Evolutionary conservation across 371 early-diverging fungal genomes (phyloP), one percentile per base, ranked within the genome.

Genomic region (Mortierella sp.): DNA sequence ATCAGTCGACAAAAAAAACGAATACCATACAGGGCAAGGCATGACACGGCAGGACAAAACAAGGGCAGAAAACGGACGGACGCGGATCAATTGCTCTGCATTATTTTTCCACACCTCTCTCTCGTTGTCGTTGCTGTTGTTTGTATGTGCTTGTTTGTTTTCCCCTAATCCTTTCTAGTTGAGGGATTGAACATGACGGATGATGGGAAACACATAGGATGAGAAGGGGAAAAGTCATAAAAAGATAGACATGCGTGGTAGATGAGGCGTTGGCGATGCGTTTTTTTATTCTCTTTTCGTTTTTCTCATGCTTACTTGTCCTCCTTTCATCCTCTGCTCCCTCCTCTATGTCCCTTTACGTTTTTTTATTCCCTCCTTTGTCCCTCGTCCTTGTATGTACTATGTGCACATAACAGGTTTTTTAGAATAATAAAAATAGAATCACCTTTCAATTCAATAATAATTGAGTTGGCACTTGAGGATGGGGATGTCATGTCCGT

Each of bases 361-460:
- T 58, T 34, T 61, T 58, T 16, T 58, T 58, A 34, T 58, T 58
- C 58, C 58, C 34, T 34, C 34, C 31, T 4, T 31, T 34, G 3
- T 13, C 29, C 52, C 26, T 52, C 13, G n/a, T 53, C 55, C 29
- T 13, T 53, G 13, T 8, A 26, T 11, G 6, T 22, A 19, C 47
- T 47, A 16, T 31, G 52, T 24, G 29, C 31, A 34, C 2, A 31
- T 1, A 61, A 34, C 61, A 8, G 37, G 61, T 61, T 22, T 61
- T 19, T 61, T n/a, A n/a, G n/a, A n/a, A n/a, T n/a, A 16, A 19
- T 31, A 61, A 61, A 61, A 61, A 61, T 61, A 61, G 61, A n/a
- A n/a, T n/a, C n/a, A 61, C 61, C 9, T 2, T 3, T 14, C 2
- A 14, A 31, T 55, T 31, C 34, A 55, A 61, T 61, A 34, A n/a